These are phyloP conservation scores for Saccharomycopsis guyanensis DNA, from an alignment of 805 yeast species.

Conservation along the genomic window DNA sequence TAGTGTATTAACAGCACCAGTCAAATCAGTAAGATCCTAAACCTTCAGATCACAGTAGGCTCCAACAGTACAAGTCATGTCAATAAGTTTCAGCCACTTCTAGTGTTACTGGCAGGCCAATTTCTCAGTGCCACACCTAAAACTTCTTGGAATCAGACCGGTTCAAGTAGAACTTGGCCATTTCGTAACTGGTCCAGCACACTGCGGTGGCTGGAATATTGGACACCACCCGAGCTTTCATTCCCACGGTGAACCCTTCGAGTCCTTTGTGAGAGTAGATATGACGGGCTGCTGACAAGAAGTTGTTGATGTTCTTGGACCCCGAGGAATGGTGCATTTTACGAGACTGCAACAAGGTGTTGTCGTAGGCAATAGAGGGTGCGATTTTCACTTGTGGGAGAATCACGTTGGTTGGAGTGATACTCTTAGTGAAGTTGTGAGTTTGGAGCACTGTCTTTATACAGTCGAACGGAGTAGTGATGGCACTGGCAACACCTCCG, in stretches of 20 bases:
- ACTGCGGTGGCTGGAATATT: conserved; percentile 96
- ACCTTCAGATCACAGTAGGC: too few relatives aligned
- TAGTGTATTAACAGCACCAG: too few relatives aligned
- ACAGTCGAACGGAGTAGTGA: conserved; percentile 92
- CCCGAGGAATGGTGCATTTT: conserved; percentile 12
- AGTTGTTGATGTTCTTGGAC: conserved; percentile 40
- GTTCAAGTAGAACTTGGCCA: conserved; percentile 53
- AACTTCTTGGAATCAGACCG: too few relatives aligned
- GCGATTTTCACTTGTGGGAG: background rate
- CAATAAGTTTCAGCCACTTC: too few relatives aligned
- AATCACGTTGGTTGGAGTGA: background rate
- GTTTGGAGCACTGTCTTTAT: conserved; percentile 89
- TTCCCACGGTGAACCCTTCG: conserved; percentile 61
- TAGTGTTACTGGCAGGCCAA: too few relatives aligned
- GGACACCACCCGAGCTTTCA: conserved; percentile 83
- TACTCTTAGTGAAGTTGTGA: conserved; percentile 34
- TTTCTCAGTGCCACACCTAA: too few relatives aligned
- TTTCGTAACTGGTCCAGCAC: conserved; percentile 96
- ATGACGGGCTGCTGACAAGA: conserved; percentile 22
- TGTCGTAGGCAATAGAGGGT: background rate
- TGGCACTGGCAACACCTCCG: conserved; percentile 92
- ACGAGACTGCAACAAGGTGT: background rate
- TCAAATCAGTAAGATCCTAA: too few relatives aligned
- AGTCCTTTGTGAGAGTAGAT: conserved; percentile 7
- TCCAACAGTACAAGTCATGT: too few relatives aligned